Base-by-base conservation (phyloP, 306 rosid species). In the Castanea mollissima region DNA sequence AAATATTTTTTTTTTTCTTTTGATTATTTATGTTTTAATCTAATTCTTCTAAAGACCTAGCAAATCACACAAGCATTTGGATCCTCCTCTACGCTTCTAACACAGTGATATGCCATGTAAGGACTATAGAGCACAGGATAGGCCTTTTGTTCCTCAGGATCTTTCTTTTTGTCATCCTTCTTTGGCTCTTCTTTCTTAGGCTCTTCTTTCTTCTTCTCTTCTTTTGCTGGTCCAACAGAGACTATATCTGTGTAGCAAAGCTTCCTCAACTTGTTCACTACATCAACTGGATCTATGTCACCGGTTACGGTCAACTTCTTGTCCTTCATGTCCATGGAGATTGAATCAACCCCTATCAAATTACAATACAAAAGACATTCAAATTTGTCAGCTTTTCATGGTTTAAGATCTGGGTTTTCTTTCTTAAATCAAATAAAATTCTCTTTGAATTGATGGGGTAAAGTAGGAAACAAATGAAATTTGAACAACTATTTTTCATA, bases 221-320 rank as follows among this genome's bases (percentile, higher is more conserved):
- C 92, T 74, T 92, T 90, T 1, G 91, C 88, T 15, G 92, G 92
- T 19, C 91, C 98, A 21, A 94, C 98, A 4, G 97, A 91, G 10
- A 89, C 16, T 34, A 94, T 88, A 0, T 89, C 90, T n/a, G 88
- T 71, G 31, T 0, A 49, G 27, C 88, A 88, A 4, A 84, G 29
- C 87, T 91, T 94, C 81, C 92, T 91, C 71, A 94, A 60, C 73
- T 88, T 94, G 41, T 74, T 74, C 31, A 85, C 93, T 32, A 94
- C 75, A 18, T 1, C 0, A 13, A 94, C 91, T 1, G 98, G 83
- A 74, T 94, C 97, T 29, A 88, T 54, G 12, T 87, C 91, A 16
- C 98, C 98, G 0, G 74, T 86, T 77, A 92, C 75, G 0, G 94
- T 92, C 87, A 94, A 11, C 69, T 92, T 91, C 80, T 77, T 71